Evolutionary conservation across 1,139 yeast species (phyloP), one percentile per base, ranked within the genome.

Genomic region (Kluyveromyces marxianus): DNA sequence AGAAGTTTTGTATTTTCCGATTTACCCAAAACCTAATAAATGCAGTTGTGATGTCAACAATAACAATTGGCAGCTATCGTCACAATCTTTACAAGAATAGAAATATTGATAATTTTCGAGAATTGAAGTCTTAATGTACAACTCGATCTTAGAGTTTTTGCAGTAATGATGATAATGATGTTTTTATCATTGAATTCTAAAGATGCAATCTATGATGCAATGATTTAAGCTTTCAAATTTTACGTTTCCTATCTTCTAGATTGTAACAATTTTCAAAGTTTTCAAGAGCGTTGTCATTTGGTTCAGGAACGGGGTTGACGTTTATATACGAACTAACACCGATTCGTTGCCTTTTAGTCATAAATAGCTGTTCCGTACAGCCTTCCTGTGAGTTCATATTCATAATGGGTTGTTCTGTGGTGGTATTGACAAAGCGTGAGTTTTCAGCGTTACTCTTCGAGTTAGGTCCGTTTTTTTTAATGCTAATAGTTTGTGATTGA

Each of bases 181-280:
- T 14, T 14, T 14, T 14, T 14, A 14, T 14, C 21, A 14, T 14
- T 14, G 21, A 14, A 14, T 14, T 14, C 21, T 14, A 14, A 14
- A 14, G 21, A 14, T 14, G 21, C 21, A 14, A 14, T 14, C 21
- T 14, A 14, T 14, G 21, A 14, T 14, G 21, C 21, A 14, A 14
- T 14, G 21, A 14, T 14, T 14, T 14, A 14, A 14, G 21, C 21
- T 14, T 14, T 14, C 21, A 14, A 14, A 14, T 14, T 14, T 14
- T 40, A 38, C 43, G 43, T 40, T 40, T 40, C 25, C 43, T 40
- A 26, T 28, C 35, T 26, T 40, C 43, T 25, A 40, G 29, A 35
- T 32, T 25, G 39, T 37, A 25, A 37, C 33, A 37, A 37, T 37
- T 33, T 40, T 35, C 43, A 33, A 5, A 40, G 7, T 26, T 31